Conservation (phyloP, 2,329 filamentous ascomycete genomes). For the Drechslerella coelobrocha region DNA sequence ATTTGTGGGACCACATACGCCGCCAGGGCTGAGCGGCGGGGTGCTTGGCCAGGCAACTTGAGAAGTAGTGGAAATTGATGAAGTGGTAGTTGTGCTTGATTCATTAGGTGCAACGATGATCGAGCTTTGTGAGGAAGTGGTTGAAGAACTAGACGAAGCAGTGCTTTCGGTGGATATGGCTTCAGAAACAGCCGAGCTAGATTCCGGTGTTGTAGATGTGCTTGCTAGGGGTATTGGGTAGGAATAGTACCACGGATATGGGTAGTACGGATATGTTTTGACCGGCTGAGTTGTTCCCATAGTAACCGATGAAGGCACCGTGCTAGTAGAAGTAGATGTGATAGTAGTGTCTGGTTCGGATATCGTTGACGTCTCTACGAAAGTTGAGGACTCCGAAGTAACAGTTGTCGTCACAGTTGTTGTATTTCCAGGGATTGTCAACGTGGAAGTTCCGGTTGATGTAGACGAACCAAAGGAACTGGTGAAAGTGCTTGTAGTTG, state of each 20-base stretch:
- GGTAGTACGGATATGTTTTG: slow-evolving; percentile 26
- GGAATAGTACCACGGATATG: slow-evolving; percentile 35
- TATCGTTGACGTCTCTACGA: slow-evolving; percentile 16
- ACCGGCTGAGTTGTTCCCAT: slow-evolving; percentile 11
- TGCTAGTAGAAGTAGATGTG: slow-evolving; percentile 29
- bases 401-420: slow-evolving; percentile 19
- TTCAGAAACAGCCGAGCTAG: slow-evolving; percentile 8
- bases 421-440: slow-evolving; percentile 12
- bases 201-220: slow-evolving; percentile 7
- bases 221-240: slow-evolving; percentile 13
- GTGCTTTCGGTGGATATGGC: background rate
- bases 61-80: slow-evolving; percentile 24
- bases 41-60: slow-evolving; percentile 17
- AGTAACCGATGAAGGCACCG: slow-evolving; percentile 9
- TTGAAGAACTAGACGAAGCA: background rate
- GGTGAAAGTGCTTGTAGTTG: slow-evolving; percentile 15
- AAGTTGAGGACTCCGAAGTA: slow-evolving; percentile 20
- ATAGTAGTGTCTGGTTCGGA: slow-evolving; percentile 19
- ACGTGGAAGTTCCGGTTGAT: slow-evolving; percentile 20
- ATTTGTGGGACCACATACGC: slow-evolving; percentile 34
- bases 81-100: slow-evolving; percentile 13
- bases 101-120: background rate
- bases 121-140: slow-evolving; percentile 2
- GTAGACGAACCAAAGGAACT: slow-evolving; percentile 14
- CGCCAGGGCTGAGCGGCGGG: slow-evolving; percentile 13